These are phyloP conservation scores for Geoglossum glabrum DNA, from an alignment of 495 filamentous ascomycete genomes.

Conservation along the genomic window DNA sequence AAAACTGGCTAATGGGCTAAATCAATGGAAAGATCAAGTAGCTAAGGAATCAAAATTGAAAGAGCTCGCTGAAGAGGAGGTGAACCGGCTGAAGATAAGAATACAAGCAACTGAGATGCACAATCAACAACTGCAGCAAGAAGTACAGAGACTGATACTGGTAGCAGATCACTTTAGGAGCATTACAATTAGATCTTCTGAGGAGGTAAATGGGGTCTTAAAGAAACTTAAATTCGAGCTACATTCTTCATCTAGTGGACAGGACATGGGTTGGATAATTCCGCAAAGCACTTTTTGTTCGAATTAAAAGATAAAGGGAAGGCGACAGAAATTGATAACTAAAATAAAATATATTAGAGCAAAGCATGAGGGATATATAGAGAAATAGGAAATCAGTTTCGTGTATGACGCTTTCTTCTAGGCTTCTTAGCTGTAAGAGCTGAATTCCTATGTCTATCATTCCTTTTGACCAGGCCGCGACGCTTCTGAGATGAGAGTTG, in stretches of 20 bases:
- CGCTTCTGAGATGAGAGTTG: no score
- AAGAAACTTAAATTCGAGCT: conserved; percentile 4
- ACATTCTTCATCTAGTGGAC: not conserved
- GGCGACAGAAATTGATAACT: no score
- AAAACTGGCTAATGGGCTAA: not conserved
- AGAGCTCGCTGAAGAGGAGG: conserved; percentile 6
- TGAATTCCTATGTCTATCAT: no score
- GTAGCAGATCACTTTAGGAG: conserved; percentile 3
- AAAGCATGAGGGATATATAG: no score
- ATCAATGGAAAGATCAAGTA: conserved; percentile 1
- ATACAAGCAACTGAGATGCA: conserved; percentile 3
- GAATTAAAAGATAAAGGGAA: no score
- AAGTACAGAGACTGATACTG: conserved; percentile 3
- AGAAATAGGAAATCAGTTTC: no score
- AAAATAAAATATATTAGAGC: no score
- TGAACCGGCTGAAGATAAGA: not conserved
- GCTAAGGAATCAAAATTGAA: conserved; percentile 1
- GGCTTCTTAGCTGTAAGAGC: no score
- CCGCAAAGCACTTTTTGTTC: no score
- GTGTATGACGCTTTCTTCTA: no score
- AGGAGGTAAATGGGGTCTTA: not conserved
- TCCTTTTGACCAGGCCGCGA: no score
- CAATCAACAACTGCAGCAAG: conserved; percentile 5
- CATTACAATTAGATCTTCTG: not conserved
- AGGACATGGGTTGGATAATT: no score